Evolutionary conservation across 768 basidiomycete species (phyloP).

Genomic region (Coprinellus micaceus): DNA sequence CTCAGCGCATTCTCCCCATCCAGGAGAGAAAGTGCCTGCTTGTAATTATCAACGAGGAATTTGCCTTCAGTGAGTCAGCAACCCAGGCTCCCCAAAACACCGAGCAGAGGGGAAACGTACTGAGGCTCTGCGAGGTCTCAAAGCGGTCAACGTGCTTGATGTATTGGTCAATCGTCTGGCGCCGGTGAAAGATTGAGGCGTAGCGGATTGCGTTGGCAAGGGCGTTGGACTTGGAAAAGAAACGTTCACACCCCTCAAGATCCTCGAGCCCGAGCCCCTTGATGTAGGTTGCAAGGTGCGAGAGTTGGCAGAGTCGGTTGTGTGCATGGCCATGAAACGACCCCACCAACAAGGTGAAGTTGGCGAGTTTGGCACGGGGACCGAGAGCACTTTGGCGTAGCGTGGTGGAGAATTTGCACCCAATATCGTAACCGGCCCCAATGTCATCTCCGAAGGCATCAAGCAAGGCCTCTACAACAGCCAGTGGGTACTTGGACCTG

Average conservation of each 20-base stretch:
- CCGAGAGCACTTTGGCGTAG: slow-evolving; percentile 20
- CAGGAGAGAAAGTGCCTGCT: slow-evolving; percentile 14
- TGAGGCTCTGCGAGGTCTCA: slow-evolving; percentile 2
- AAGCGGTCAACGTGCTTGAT: slow-evolving; percentile 1
- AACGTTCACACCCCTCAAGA: slow-evolving; percentile 22
- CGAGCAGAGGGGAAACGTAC: background rate
- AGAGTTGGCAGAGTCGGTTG: slow-evolving; percentile 24
- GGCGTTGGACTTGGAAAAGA: slow-evolving; percentile 22
- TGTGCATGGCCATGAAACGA: slow-evolving; percentile 28
- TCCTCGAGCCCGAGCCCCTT: slow-evolving; percentile 22
- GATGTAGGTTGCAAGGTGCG: slow-evolving; percentile 18
- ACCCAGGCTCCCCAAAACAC: background rate
- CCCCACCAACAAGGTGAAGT: slow-evolving; percentile 16
- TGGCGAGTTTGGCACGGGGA: background rate
- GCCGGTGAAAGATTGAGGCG: slow-evolving; percentile 9
- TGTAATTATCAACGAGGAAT: slow-evolving; percentile 16
- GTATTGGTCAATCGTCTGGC: slow-evolving; percentile 8
- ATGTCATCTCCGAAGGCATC: slow-evolving; percentile 18
- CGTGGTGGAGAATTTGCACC: slow-evolving; percentile 23
- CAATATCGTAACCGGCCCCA: slow-evolving; percentile 27
- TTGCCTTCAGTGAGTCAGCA: slow-evolving; percentile 5
- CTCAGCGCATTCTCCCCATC: background rate
- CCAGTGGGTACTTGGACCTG: slow-evolving; percentile 27
- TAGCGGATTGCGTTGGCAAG: slow-evolving; percentile 15
- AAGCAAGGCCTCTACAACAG: slow-evolving; percentile 18